Percentiles rank a stretch among this genome's conserved stretches.
Evolutionary conservation across 2,329 filamentous ascomycete species (phyloP).

Genomic region (Fusarium neocosmosporiellum): DNA sequence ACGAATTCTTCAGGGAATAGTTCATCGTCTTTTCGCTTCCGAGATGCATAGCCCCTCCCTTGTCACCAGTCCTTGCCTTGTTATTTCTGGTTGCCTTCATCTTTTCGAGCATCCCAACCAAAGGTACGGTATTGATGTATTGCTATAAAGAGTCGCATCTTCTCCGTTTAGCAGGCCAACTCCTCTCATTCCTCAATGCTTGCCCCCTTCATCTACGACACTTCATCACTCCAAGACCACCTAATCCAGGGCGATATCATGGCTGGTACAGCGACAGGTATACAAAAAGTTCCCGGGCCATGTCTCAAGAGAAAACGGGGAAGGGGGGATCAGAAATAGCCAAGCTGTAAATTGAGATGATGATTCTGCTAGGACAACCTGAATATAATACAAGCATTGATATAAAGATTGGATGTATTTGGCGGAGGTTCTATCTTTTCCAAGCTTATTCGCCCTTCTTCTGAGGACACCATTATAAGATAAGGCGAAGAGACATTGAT

Average conservation of each 20-base stretch:
- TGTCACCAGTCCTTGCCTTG: not conserved
- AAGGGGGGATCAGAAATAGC: too few relatives aligned
- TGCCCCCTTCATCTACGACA: constrained; percentile 14
- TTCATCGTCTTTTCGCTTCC: not conserved
- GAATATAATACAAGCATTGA: not conserved
- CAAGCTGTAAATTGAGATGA: not conserved
- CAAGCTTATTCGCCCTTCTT: not conserved
- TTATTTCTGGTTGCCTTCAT: not conserved
- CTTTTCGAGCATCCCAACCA: not conserved
- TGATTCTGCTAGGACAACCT: not conserved
- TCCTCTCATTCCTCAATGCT: not conserved
- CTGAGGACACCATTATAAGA: not conserved
- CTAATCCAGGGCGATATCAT: not conserved
- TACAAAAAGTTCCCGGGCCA: not conserved
- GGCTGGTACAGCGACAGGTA: not conserved
- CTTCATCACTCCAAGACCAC: constrained; percentile 12
- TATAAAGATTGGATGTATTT: not conserved
- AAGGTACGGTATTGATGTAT: not conserved
- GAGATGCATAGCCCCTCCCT: not conserved
- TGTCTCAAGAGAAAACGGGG: not conserved
- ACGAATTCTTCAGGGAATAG: not conserved
- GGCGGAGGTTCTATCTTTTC: not conserved
- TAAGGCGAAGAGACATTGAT: not conserved
- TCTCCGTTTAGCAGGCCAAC: not conserved
- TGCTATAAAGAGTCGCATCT: not conserved